Evolutionary conservation across 768 basidiomycete species (phyloP).

Genomic region (Leccinum longicurvipes): DNA sequence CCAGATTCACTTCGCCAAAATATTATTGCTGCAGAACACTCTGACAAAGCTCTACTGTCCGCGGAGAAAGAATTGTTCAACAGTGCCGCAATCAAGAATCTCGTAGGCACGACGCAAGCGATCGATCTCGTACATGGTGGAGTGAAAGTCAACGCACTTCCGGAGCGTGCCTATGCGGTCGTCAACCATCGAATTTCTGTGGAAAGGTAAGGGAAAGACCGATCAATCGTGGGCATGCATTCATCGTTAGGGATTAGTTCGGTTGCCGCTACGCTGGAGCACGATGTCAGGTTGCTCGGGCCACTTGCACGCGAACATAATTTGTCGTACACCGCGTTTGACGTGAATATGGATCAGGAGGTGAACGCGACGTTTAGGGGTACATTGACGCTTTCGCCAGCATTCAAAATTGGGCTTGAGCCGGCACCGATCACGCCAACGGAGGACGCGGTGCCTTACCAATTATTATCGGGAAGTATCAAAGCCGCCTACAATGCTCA

Average conservation of each 20-base stretch:
- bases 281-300: conserved; percentile 41
- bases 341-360: conserved; percentile 33
- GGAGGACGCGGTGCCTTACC: conserved; percentile 36
- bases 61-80: conserved; percentile 48
- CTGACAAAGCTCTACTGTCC: conserved; percentile 47
- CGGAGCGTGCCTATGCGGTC: conserved; percentile 65
- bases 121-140: conserved; percentile 68
- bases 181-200: conserved; percentile 72
- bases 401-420: conserved; percentile 48
- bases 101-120: conserved; percentile 73
- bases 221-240: too few species aligned
- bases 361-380: conserved; percentile 39
- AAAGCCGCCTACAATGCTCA: conserved; percentile 57
- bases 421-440: conserved; percentile 65
- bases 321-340: conserved; percentile 59
- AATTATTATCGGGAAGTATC: conserved; percentile 60
- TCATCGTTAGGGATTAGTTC: conserved; percentile 20
- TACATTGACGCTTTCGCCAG: conserved; percentile 46
- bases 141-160: conserved; percentile 76
- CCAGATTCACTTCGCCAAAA: conserved; percentile 43
- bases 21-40: conserved; percentile 46
- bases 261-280: conserved; percentile 42
- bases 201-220: conserved; percentile 40
- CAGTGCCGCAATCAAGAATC: conserved; percentile 39
- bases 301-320: conserved; percentile 51